phyloP scores from a whole-genome alignment of 2,329 filamentous ascomycete genomes.

The Teratosphaeria gauchensis region DNA sequence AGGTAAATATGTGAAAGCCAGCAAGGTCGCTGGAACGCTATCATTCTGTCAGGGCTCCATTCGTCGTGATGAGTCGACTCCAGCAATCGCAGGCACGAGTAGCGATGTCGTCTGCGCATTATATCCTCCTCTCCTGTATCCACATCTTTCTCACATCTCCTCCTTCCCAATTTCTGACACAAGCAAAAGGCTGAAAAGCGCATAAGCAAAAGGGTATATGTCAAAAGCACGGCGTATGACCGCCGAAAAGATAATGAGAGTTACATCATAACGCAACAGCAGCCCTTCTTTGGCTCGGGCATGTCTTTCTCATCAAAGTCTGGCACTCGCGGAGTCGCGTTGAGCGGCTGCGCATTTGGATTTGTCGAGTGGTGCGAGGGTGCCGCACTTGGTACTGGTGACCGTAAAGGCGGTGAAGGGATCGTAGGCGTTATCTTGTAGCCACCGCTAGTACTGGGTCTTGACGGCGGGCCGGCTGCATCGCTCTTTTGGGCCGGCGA shows the following conservation, averaged over 20 bases:
- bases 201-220: background rate
- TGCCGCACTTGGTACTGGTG: conserved; percentile 10
- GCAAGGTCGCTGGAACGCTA: background rate
- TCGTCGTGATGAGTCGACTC: background rate
- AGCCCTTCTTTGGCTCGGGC: conserved; percentile 48
- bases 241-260: background rate
- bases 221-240: background rate
- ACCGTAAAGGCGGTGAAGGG: conserved; percentile 9
- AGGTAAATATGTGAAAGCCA: background rate
- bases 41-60: background rate
- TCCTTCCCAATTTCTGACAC: background rate
- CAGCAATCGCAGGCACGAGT: background rate
- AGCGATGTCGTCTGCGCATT: background rate
- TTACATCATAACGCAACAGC: conserved; percentile 71
- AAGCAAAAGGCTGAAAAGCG: background rate
- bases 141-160: background rate
- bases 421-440: conserved; percentile 41
- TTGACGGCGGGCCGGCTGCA: conserved; percentile 13
- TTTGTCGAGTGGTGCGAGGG: conserved; percentile 11
- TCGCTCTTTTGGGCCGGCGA: conserved; percentile 18
- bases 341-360: conserved; percentile 18
- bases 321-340: conserved; percentile 42
- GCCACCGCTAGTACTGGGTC: conserved; percentile 34
- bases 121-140: background rate
- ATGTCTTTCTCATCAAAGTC: conserved; percentile 45